These are phyloP conservation scores for Cryptococcus jaspeensis DNA, from an alignment of 1,284 basidiomycete genomes.

Conservation along the genomic window DNA sequence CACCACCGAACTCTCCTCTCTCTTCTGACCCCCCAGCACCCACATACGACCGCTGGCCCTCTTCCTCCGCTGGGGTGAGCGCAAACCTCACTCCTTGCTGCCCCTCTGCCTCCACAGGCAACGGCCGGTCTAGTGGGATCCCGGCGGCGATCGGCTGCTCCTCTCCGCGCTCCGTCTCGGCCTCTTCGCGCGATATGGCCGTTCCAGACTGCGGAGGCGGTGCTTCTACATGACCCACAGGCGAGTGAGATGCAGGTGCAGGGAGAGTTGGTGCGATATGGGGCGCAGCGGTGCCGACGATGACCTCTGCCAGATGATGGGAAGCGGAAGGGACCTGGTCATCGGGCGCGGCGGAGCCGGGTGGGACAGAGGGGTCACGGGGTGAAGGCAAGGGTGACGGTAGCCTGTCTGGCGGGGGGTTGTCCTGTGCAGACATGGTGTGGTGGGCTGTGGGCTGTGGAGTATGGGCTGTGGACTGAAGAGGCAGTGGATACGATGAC, in stretches of 20 bases:
- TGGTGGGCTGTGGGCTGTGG: background rate
- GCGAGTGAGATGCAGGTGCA: conserved; percentile 1
- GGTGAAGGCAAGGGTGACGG: background rate
- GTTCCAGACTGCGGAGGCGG: too few species aligned
- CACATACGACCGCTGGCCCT: background rate
- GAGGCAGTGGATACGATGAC: background rate
- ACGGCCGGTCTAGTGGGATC: conserved; percentile 3
- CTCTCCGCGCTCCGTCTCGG: conserved; percentile 18
- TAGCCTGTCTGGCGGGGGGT: background rate
- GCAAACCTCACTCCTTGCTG: conserved; percentile 1
- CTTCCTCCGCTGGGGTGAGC: background rate
- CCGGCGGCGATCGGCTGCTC: conserved; percentile 23
- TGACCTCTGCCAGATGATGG: conserved; percentile 27
- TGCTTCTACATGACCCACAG: too few species aligned
- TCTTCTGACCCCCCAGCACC: conserved; percentile 2
- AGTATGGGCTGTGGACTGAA: background rate
- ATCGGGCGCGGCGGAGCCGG: conserved; percentile 12
- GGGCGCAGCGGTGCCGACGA: conserved; percentile 32
- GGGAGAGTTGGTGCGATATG: conserved; percentile 30
- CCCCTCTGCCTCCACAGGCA: conserved; percentile 4
- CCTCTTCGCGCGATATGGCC: background rate
- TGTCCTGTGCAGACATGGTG: background rate
- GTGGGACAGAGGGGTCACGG: conserved; percentile 16
- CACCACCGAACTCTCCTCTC: background rate
- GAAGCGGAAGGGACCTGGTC: conserved; percentile 4